Percentiles rank a stretch among this genome's conserved stretches.
phyloP scores from a whole-genome alignment of 2,329 filamentous ascomycete species.

The Clonostachys solani region DNA sequence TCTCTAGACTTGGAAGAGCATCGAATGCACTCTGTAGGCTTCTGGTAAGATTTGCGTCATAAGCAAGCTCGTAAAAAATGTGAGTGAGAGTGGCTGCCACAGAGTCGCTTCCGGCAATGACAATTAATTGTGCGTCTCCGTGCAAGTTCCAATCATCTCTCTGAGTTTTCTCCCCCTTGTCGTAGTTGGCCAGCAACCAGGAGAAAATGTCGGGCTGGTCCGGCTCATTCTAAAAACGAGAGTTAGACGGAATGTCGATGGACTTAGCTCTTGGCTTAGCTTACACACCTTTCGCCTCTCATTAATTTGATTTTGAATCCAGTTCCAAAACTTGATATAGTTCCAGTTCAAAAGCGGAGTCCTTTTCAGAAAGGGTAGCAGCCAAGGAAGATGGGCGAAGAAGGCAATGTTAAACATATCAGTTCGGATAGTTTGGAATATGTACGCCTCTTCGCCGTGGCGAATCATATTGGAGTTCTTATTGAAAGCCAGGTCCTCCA shows the following conservation, averaged over 20 bases:
- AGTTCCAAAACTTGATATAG: slow-evolving; percentile 4
- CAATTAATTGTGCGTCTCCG: slow-evolving; percentile 14
- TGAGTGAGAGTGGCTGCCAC: slow-evolving; percentile 23
- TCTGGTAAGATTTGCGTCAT: not conserved
- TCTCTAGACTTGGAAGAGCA: not conserved
- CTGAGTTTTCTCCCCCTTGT: not conserved
- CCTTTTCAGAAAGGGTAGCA: slow-evolving; percentile 12
- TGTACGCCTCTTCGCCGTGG: slow-evolving; percentile 10
- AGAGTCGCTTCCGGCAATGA: slow-evolving; percentile 18
- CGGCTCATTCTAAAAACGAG: slow-evolving; percentile 5
- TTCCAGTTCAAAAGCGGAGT: slow-evolving; percentile 12
- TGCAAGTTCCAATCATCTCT: slow-evolving; percentile 7
- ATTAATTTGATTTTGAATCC: not conserved
- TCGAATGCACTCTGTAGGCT: not conserved
- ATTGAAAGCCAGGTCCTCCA: slow-evolving; percentile 31
- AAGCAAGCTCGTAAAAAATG: slow-evolving; percentile 18
- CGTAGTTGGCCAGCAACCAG: slow-evolving; percentile 1
- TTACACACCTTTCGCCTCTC: not conserved
- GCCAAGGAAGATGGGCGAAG: slow-evolving; percentile 12
- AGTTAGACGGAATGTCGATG: not conserved
- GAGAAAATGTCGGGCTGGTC: slow-evolving; percentile 13
- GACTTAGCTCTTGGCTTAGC: not conserved
- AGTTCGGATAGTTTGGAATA: slow-evolving; percentile 6
- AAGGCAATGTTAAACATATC: slow-evolving; percentile 11
- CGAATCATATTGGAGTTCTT: slow-evolving; percentile 25